Base-by-base conservation (phyloP, 2,329 filamentous ascomycete genomes). In the Trichoderma aggressivum region DNA sequence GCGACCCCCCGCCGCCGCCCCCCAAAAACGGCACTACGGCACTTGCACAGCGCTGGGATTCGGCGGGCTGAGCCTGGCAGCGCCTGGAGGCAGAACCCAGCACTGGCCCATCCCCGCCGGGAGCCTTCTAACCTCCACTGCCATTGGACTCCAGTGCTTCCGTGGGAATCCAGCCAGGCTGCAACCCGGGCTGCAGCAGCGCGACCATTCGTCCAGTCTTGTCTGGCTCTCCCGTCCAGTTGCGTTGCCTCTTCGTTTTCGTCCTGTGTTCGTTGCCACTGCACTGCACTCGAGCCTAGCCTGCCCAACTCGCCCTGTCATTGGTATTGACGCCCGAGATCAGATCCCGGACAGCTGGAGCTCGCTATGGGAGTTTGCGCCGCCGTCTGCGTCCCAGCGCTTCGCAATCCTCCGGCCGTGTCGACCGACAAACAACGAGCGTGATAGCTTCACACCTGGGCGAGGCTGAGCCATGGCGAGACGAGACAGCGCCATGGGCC, bases 401-500 rank as follows among this genome's bases (percentile, higher is more conserved):
- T 64, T 59, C 47, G 53, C 63, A 66, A 60, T 67, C 68, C 36
- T 47, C 64, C 59, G 34, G 56, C 70, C 39, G 53, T 43, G 32
- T 43, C 64, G 50, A 50, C 16, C 65, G 26, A 28, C 36, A 47
- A 47, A 21, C 67, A 63, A 71, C 24, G 50, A 47, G 58, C 50
- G 65, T 66, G 58, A 70, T 60, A 70, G 71, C 68, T 58, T 71
- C 58, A 70, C 59, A 36, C 59, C 59, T 53, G 55, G 34, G 70
- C 64, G 14, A 67, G 64, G 56, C 65, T 69, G 65, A 60, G 21
- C 16, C 72, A 80, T 80, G 78, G 75, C 77, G 43, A 78, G 77
- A 71, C 73, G 75, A 63, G 75, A 79, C 63, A 74, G 72, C 28
- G 26, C 69, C 62, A 68, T 71, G 55, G 61, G 61, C n/a, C 68